Conservation (phyloP, 1,139 yeast species). For the Suhomyces ambrosiae region DNA sequence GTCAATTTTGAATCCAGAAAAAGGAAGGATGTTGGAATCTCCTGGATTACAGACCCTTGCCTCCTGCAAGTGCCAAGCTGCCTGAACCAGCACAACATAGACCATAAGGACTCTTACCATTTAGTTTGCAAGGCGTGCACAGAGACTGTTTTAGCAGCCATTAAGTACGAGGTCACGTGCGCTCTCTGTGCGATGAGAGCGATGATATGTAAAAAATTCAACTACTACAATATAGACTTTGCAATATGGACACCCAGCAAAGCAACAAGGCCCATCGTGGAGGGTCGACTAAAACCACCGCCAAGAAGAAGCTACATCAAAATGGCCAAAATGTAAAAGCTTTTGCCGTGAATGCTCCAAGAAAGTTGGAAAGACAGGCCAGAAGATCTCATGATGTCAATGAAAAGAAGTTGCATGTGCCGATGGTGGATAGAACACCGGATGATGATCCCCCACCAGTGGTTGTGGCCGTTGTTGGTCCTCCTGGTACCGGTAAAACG, state of each 20-base stretch:
- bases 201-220: slow-evolving; percentile 12
- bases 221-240: neutral
- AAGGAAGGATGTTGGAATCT: slow-evolving; percentile 36
- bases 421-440: slow-evolving; percentile 96
- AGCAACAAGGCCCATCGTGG: slow-evolving; percentile 62
- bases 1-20: slow-evolving; percentile 62
- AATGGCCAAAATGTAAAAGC: slow-evolving; percentile 95
- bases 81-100: neutral
- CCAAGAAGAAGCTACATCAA: slow-evolving; percentile 84
- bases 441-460: slow-evolving; percentile 98
- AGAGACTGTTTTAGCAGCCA: slow-evolving; percentile 11
- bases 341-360: slow-evolving; percentile 90
- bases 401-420: slow-evolving; percentile 89
- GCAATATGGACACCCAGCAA: slow-evolving; percentile 39
- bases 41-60: slow-evolving; percentile 40
- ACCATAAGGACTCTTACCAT: neutral
- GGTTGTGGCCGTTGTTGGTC: slow-evolving; percentile 95
- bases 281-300: slow-evolving; percentile 56
- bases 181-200: slow-evolving; percentile 11
- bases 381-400: slow-evolving; percentile 82
- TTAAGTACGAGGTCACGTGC: slow-evolving; percentile 1
- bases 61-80: slow-evolving; percentile 30
- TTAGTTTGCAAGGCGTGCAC: too few relatives aligned
- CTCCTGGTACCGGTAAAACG: slow-evolving; percentile 98
- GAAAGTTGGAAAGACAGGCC: slow-evolving; percentile 83